Evolutionary conservation across 306 rosid species (phyloP), one percentile per base, ranked within the genome.

Genomic region (Corylus avellana): DNA sequence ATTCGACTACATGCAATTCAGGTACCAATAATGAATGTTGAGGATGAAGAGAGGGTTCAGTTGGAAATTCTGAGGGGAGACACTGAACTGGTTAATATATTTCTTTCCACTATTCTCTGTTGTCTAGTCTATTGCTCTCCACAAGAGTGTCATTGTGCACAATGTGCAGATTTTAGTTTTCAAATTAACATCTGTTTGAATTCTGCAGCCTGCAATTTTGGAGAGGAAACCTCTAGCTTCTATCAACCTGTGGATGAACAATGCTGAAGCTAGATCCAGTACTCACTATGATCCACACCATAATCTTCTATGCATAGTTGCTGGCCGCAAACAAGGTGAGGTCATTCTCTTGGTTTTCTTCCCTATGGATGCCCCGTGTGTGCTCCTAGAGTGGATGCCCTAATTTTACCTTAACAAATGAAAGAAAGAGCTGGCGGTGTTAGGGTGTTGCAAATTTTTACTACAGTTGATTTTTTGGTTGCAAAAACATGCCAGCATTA

Each of bases 241-340:
- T 44, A 78, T 90, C 80, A 96, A 96, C 86, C 86, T 96, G 78
- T 96, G 99, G 99, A 91, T 96, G 99, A 96, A 93, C 92, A 90
- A 82, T 82, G 87, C 92, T 72, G 83, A 82, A 62, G 88, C 94
- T 73, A 91, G 97, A 89, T 96, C 98, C 77, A 96, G 98, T 84
- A 85, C 98, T 71, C 99, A 93, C 86, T 96, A 96, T 86, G 99
- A 96, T 85, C 99, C 99, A 35, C 93, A 93, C 85, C 94, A 93
- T 76, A 96, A 93, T 79, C 89, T 96, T 86, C 90, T 96, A 67
- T 91, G 99, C 77, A 35, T 91, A 77, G 93, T 96, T 85, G 87
- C 92, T 85, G 99, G 99, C 83, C 18, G 87, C 78, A 95, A 93
- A 91, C 90, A 82, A 90, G 99, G 98, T 91, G 56, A 53, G 69